A percentile compares a stretch with the other conserved stretches of the same genome.
Conservation (phyloP, 176 grass and related monocot species). For the Olyra latifolia region DNA sequence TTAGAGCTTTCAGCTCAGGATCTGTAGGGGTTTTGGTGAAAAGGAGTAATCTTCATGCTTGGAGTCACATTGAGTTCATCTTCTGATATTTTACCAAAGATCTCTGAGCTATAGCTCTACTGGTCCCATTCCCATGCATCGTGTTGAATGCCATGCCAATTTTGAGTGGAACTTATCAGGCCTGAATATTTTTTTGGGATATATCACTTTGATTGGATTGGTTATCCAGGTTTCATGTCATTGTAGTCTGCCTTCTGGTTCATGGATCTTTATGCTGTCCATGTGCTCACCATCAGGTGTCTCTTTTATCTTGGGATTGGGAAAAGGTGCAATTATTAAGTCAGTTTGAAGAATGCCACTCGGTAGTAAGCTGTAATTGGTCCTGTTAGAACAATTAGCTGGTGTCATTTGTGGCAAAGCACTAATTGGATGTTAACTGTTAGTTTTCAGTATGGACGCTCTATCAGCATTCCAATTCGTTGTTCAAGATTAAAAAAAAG, state of each 20-base stretch:
- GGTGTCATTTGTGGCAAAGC: neutral
- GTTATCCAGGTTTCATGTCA: neutral
- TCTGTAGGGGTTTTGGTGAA: neutral
- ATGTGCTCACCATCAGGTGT: neutral
- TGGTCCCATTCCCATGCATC: neutral
- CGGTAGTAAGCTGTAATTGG: neutral
- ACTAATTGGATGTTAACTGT: neutral
- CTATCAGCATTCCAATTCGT: neutral
- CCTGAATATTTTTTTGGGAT: neutral
- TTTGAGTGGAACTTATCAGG: neutral
- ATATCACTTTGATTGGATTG: conserved; percentile 14
- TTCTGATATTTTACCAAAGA: neutral
- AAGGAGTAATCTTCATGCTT: neutral
- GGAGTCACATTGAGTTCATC: neutral
- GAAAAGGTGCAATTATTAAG: neutral
- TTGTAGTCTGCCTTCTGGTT: neutral
- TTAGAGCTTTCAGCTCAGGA: conserved; percentile 4
- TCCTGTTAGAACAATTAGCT: neutral
- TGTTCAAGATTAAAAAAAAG: neutral
- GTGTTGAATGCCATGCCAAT: neutral
- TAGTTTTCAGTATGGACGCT: neutral
- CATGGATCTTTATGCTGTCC: too few relatives aligned
- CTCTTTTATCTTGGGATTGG: neutral
- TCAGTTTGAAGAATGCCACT: neutral
- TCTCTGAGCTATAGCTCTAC: neutral